Percentiles rank a stretch among this genome's conserved stretches.
Evolutionary conservation across 108 stramenopile species (phyloP).

Genomic region (Phaeodactylum tricornutum): DNA sequence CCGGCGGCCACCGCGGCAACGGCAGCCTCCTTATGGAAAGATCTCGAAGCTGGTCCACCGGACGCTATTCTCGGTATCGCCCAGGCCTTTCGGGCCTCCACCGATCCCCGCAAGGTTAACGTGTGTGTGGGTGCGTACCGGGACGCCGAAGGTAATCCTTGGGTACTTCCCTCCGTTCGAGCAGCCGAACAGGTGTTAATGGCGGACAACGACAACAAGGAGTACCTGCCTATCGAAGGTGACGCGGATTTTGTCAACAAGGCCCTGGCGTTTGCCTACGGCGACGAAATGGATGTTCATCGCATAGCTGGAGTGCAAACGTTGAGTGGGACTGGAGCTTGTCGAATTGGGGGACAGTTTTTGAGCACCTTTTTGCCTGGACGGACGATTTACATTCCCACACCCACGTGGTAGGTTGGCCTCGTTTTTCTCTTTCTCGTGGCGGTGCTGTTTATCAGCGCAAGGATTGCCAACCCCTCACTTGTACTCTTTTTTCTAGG

Average conservation of each 20-base stretch:
- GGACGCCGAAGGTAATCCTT: conserved; percentile 83
- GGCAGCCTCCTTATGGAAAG: conserved; percentile 18
- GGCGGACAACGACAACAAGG: conserved; percentile 67
- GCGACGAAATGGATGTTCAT: conserved; percentile 53
- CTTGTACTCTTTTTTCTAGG: too few species aligned
- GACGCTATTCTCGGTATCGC: conserved; percentile 96
- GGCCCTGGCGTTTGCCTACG: conserved; percentile 91
- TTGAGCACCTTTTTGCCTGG: conserved; percentile 52
- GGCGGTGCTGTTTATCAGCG: too few species aligned
- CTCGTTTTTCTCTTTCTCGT: too few species aligned
- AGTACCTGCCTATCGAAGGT: conserved; percentile 94
- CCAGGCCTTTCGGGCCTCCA: conserved; percentile 87
- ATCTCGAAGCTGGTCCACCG: conserved; percentile 82
- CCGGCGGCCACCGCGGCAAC: not conserved
- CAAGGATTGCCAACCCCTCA: too few species aligned
- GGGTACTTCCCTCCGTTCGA: conserved; percentile 88
- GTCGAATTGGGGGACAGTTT: conserved; percentile 89
- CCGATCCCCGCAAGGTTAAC: conserved; percentile 79
- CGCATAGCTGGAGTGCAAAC: conserved; percentile 87
- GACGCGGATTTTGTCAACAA: conserved; percentile 69
- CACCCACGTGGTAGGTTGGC: not conserved
- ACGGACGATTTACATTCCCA: conserved; percentile 9
- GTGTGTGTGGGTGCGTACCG: conserved; percentile 95
- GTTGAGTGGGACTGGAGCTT: conserved; percentile 94
- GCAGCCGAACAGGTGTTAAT: conserved; percentile 80